A percentile compares a stretch with the other conserved stretches of the same genome.
These are phyloP conservation scores for Coemansia guatemalensis DNA, from an alignment of 192 early-diverging fungal genomes.

Conservation along the genomic window DNA sequence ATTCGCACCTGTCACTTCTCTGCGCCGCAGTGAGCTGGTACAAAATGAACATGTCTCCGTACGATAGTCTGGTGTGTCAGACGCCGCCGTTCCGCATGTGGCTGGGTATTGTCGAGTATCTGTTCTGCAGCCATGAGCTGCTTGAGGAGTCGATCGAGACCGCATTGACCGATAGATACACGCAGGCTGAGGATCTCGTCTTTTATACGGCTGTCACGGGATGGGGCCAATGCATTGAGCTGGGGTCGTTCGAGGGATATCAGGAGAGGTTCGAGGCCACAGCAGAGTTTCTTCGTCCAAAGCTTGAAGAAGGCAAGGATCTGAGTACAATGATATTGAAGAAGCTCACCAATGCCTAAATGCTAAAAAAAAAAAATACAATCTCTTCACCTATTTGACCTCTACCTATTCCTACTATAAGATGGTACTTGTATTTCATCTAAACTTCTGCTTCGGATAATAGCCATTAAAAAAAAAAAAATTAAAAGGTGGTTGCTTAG, in stretches of 20 bases:
- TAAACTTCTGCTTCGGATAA: not conserved
- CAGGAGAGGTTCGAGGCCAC: slow-evolving; percentile 79
- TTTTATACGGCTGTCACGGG: slow-evolving; percentile 89
- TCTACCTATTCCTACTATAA: not conserved
- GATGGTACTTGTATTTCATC: not conserved
- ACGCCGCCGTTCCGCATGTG: slow-evolving; percentile 93
- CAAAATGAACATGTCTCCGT: slow-evolving; percentile 78
- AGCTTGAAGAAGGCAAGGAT: slow-evolving; percentile 59
- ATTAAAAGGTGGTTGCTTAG: not conserved
- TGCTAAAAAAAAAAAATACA: not conserved
- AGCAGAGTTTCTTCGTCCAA: slow-evolving; percentile 76
- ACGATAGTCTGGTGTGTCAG: slow-evolving; percentile 93
- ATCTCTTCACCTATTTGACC: no score
- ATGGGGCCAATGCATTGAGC: slow-evolving; percentile 90
- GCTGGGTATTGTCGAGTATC: slow-evolving; percentile 92
- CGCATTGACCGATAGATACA: slow-evolving; percentile 72
- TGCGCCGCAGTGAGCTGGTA: slow-evolving; percentile 97
- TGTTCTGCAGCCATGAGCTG: slow-evolving; percentile 79
- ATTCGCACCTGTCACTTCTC: slow-evolving; percentile 92
- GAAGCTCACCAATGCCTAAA: slow-evolving; percentile 34
- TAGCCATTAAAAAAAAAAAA: not conserved
- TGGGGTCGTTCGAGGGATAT: slow-evolving; percentile 83
- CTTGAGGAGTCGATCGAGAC: slow-evolving; percentile 86
- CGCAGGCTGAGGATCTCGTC: slow-evolving; percentile 76
- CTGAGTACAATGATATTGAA: slow-evolving; percentile 57